Base-by-base conservation (phyloP, 257 asterid genomes). In the Rubia yunnanensis region DNA sequence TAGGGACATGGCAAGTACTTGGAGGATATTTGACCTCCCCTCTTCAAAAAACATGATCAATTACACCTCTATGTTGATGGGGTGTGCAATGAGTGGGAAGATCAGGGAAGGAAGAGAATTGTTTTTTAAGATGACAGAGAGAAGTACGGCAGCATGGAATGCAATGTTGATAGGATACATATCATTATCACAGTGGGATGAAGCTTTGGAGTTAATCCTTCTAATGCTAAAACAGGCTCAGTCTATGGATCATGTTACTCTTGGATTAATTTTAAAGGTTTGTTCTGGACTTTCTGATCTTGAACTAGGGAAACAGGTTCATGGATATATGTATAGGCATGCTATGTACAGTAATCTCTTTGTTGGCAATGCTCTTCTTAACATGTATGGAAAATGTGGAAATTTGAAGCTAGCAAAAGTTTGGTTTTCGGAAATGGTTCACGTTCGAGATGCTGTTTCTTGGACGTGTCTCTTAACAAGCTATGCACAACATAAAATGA, bases 321-420 rank as follows among this genome's bases (percentile, higher is more conserved):
- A 57, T 57, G 63, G 63, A 57, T 57, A 28, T 57, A 9, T 57
- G 39, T 57, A 57, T 57, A 57, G 63, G 24, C 41, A 57, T 30
- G 24, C 63, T 15, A 14, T 57, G 20, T 30, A 57, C 63, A 38
- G 0, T 28, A 30, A 57, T 28, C 10, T 57, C 39, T 27, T 57
- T 13, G 63, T 57, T 30, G 63, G 39, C 38, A 57, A 57, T 57
- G 63, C 63, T 23, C 39, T 57, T 28, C 38, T 57, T 57, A 34
- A 57, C 63, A 57, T 57, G 63, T 57, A 57, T 57, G 63, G 63
- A 57, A 57, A 57, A 57, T 57, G 63, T 57, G 63, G 63, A 57
- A 57, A 57, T 57, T 11, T 57, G 39, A 57, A 11, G 41, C 63
- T 26, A 57, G 63, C 63, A 27, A 57, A 28, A 57, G 23, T 14